Conservation (phyloP, 2,329 filamentous ascomycete genomes). For the Rhynchosporium graminicola region DNA sequence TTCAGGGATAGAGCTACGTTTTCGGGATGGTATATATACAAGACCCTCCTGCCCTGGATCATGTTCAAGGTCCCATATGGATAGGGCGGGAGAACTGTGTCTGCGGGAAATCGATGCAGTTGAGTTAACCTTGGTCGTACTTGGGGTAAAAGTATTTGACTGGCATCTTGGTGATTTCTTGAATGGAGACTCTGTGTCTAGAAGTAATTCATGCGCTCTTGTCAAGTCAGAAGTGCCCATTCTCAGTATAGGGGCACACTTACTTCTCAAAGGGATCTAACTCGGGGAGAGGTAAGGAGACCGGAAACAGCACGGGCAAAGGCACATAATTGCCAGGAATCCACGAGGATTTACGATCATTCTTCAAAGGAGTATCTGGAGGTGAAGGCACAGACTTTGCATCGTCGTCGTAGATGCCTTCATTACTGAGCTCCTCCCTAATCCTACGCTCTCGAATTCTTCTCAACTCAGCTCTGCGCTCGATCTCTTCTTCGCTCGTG, state of each 20-base stretch:
- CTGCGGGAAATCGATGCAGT: conserved; percentile 24
- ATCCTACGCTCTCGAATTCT: conserved; percentile 58
- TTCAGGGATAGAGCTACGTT: conserved; percentile 26
- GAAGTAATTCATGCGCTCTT: conserved; percentile 8
- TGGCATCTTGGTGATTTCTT: conserved; percentile 6
- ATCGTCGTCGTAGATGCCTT: conserved; percentile 45
- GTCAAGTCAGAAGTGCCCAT: background rate
- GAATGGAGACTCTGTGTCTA: conserved; percentile 8
- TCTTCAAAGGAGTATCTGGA: conserved; percentile 15
- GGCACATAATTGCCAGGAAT: conserved; percentile 25
- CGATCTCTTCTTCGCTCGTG: conserved; percentile 54
- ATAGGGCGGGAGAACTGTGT: conserved; percentile 31
- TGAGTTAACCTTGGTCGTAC: conserved; percentile 21
- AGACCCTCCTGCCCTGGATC: conserved; percentile 8
- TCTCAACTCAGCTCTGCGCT: conserved; percentile 57
- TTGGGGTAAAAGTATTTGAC: conserved; percentile 19
- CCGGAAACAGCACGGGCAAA: conserved; percentile 17
- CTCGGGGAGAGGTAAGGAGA: conserved; percentile 15
- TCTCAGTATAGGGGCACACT: background rate
- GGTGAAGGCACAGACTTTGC: conserved; percentile 36
- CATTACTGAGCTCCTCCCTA: conserved; percentile 56
- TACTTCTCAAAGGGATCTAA: conserved; percentile 12
- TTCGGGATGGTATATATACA: conserved; percentile 24
- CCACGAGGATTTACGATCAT: conserved; percentile 18
- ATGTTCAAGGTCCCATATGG: conserved; percentile 11